These are phyloP conservation scores for Penicillium paneum DNA, from an alignment of 2,329 filamentous ascomycete species.

Conservation along the genomic window DNA sequence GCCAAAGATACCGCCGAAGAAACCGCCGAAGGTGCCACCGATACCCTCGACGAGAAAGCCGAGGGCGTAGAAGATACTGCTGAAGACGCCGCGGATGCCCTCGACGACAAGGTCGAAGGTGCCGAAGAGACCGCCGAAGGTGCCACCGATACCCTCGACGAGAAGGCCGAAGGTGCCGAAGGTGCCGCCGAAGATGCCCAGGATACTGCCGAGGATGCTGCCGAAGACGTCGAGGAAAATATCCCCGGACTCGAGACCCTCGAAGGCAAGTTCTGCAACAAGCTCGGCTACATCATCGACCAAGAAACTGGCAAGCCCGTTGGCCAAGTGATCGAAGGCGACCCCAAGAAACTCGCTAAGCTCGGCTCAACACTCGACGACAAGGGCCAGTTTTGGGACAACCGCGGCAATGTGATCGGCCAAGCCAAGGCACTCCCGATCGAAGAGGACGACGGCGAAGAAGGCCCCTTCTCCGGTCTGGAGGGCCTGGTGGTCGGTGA, in stretches of 20 bases:
- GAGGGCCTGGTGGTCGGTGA: constrained; percentile 48
- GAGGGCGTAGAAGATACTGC: too few species aligned
- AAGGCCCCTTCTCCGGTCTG: constrained; percentile 46
- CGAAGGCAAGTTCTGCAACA: constrained; percentile 44
- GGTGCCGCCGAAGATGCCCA: constrained; percentile 37
- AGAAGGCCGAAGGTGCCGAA: background rate
- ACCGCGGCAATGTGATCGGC: constrained; percentile 61
- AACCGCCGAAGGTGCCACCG: too few species aligned
- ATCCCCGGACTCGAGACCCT: constrained; percentile 32
- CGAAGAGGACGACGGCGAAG: constrained; percentile 37
- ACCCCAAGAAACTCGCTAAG: constrained; percentile 58
- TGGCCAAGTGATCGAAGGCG: constrained; percentile 60
- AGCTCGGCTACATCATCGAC: constrained; percentile 45
- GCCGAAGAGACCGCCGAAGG: too few species aligned
- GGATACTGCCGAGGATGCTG: constrained; percentile 21
- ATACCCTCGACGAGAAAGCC: too few species aligned
- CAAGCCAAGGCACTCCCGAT: constrained; percentile 50
- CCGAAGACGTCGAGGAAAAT: constrained; percentile 26
- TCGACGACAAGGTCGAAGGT: too few species aligned
- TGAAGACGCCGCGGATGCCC: too few species aligned
- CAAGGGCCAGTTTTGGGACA: constrained; percentile 63
- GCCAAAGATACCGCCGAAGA: too few species aligned
- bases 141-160: too few species aligned
- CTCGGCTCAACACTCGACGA: constrained; percentile 48
- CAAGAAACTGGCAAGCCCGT: constrained; percentile 44